Conservation (phyloP, 2,329 filamentous ascomycete species). For the Amylocarpus encephaloides region DNA sequence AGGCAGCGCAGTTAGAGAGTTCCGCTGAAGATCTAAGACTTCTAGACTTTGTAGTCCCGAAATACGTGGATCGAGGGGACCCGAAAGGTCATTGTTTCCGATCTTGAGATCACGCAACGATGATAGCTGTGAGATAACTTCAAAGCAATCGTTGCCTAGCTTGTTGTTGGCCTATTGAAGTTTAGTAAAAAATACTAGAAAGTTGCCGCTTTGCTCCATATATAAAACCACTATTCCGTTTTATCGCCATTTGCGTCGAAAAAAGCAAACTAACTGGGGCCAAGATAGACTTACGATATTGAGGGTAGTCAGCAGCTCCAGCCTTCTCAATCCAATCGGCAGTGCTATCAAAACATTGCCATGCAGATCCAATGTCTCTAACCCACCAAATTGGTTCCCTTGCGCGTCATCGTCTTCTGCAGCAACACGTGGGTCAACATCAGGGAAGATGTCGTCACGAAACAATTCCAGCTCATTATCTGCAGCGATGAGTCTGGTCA, state of each 20-base stretch:
- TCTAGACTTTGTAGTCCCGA: slow-evolving; percentile 64
- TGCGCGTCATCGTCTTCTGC: slow-evolving; percentile 57
- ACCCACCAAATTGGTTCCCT: slow-evolving; percentile 71
- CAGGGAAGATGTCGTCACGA: slow-evolving; percentile 72
- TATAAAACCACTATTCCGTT: no score
- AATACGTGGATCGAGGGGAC: slow-evolving; percentile 59
- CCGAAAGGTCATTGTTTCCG: slow-evolving; percentile 68
- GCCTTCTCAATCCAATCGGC: slow-evolving; percentile 67
- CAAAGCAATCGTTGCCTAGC: slow-evolving; percentile 64
- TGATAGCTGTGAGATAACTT: slow-evolving; percentile 66
- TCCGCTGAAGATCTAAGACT: slow-evolving; percentile 73
- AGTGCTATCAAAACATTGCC: slow-evolving; percentile 70
- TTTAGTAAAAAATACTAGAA: slow-evolving; percentile 4
- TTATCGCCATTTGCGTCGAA: no score
- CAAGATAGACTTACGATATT: slow-evolving; percentile 60
- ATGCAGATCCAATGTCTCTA: slow-evolving; percentile 80
- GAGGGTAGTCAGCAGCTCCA: slow-evolving; percentile 69
- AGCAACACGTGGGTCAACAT: slow-evolving; percentile 50
- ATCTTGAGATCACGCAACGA: slow-evolving; percentile 75
- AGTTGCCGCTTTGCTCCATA: not conserved
- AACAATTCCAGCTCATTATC: slow-evolving; percentile 81
- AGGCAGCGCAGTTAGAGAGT: slow-evolving; percentile 69
- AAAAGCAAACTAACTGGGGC: no score
- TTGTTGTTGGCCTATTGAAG: slow-evolving; percentile 67
- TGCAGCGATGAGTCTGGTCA: slow-evolving; percentile 76